Evolutionary conservation across 179 eudicot species (phyloP), one percentile per base, ranked within the genome.

Genomic region (Amaranthus tricolor): DNA sequence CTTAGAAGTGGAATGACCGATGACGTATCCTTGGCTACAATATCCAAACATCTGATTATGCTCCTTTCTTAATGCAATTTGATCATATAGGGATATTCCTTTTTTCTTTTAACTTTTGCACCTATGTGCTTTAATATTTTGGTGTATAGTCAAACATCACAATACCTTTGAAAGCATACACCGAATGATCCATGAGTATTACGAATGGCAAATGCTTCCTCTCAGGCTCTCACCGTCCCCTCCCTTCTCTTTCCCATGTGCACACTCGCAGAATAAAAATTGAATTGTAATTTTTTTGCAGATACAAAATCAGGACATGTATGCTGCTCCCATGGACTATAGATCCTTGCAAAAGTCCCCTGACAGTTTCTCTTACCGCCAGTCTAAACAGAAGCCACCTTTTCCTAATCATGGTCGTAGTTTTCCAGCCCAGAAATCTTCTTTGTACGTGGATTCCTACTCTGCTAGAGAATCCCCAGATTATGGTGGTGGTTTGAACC

Each of bases 321-420:
- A 82, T 74, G 68, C 78, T 70, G 89, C 89, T 85, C 82, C 85
- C 6, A 47, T 82, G 56, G 82, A 72, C 51, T 73, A 74, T 71
- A 81, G 84, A 78, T 64, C 73, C 53, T 67, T 78, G 71, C 83
- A 80, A 56, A 88, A 79, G 31, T 76, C 88, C 67, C 77, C 77
- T 59, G 84, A 83, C 51, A 72, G 67, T 57, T 74, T 74, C 78
- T 55, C 81, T 66, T 69, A 66, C 78, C 80, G 68, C 44, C 85
- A 77, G 62, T 77, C 77, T 24, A 84, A 76, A 71, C 74, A 51
- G 62, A 86, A 81, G 70, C 72, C 78, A 49, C 58, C 73, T 72
- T 71, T 80, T 43, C 71, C 80, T 64, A 77, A 75, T 58, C 76
- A 80, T 19, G 70, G 79, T 56, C 77, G 71, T 61, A 74, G 74